Percentiles rank a stretch among this genome's conserved stretches.
These are phyloP conservation scores for Trichoderma sp. DNA, from an alignment of 2,329 filamentous ascomycete species.

Conservation along the genomic window DNA sequence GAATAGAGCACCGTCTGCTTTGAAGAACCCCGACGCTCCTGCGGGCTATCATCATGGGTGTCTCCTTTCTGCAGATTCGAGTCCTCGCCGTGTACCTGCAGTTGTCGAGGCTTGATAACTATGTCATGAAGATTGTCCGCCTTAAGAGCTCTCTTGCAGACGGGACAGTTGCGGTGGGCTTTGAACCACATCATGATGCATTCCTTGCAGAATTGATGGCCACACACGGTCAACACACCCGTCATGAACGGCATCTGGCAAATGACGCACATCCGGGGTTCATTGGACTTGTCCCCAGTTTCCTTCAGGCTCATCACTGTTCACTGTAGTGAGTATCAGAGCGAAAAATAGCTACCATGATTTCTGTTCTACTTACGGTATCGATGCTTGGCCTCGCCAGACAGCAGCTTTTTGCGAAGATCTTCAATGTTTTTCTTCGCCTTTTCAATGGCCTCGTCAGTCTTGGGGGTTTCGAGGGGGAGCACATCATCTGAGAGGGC, in stretches of 20 bases:
- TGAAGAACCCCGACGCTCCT: conserved; percentile 23
- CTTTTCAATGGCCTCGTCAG: conserved; percentile 46
- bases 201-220: conserved; percentile 87
- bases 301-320: conserved; percentile 53
- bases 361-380: conserved; percentile 53
- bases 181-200: conserved; percentile 80
- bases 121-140: conserved; percentile 77
- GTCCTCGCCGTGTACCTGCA: conserved; percentile 56
- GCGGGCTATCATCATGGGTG: conserved; percentile 6
- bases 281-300: conserved; percentile 59
- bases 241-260: conserved; percentile 73
- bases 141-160: conserved; percentile 72
- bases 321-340: conserved; percentile 7
- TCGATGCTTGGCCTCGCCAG: conserved; percentile 68
- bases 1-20: conserved; percentile 65
- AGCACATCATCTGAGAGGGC: conserved; percentile 84
- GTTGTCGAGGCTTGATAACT: conserved; percentile 71
- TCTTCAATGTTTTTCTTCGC: conserved; percentile 36
- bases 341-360: neutral
- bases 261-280: conserved; percentile 76
- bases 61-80: neutral
- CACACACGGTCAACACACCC: conserved; percentile 83
- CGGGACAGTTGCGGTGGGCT: conserved; percentile 72
- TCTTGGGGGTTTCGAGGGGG: conserved; percentile 63
- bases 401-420: conserved; percentile 57